A percentile compares a stretch with the other conserved stretches of the same genome.
Conservation (phyloP, 371 early-diverging fungal genomes). For the Lichtheimia ramosa region DNA sequence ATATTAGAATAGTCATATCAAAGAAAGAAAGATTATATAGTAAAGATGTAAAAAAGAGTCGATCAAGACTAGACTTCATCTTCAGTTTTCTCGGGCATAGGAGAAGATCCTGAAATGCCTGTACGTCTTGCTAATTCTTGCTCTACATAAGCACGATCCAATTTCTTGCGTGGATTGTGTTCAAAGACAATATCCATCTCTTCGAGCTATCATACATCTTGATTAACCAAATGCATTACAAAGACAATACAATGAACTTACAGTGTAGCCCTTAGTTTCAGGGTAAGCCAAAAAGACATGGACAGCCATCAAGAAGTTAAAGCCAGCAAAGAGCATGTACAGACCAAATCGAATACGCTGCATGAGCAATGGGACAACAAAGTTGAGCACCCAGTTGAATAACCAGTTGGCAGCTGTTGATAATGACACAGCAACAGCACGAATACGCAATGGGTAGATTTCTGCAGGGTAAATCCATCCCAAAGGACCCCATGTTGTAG, state of each 20-base stretch:
- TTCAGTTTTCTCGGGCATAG: conserved; percentile 6
- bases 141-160: conserved; percentile 26
- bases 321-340: conserved; percentile 66
- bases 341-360: conserved; percentile 59
- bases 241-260: conserved; percentile 11
- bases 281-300: conserved; percentile 70
- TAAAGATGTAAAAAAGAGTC: not conserved
- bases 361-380: conserved; percentile 61
- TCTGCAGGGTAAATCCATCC: conserved; percentile 93
- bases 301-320: conserved; percentile 58
- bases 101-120: not conserved
- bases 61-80: conserved; percentile 4
- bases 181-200: conserved; percentile 42
- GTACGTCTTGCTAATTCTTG: conserved; percentile 17
- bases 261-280: conserved; percentile 54
- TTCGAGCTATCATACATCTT: conserved; percentile 29
- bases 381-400: conserved; percentile 68
- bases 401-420: conserved; percentile 89
- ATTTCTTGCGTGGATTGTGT: conserved; percentile 35
- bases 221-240: conserved; percentile 13
- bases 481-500: conserved; percentile 86
- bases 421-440: conserved; percentile 76
- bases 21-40: not conserved
- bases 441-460: conserved; percentile 72
- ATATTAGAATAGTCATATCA: too few relatives aligned